Percentiles rank a stretch among this genome's conserved stretches.
phyloP scores from a whole-genome alignment of 371 early-diverging fungal genomes.

The Dichotomocladium elegans region DNA sequence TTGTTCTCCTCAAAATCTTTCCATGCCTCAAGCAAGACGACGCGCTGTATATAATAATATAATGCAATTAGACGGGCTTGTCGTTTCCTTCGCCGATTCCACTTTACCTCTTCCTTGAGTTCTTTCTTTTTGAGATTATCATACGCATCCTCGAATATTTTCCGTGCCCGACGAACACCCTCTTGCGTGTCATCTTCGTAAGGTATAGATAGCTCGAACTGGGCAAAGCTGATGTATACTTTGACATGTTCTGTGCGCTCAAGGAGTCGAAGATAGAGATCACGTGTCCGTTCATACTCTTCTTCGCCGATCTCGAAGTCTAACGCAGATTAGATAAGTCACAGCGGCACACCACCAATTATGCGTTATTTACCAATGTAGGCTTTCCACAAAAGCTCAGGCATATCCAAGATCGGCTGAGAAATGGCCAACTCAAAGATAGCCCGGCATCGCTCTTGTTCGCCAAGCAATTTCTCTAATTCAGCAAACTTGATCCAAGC shows the following conservation, averaged over 20 bases:
- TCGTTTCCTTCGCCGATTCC: background rate
- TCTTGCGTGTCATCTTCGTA: conserved; percentile 43
- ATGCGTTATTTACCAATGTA: conserved; percentile 60
- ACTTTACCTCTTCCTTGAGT: conserved; percentile 64
- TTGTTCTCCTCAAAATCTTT: conserved; percentile 80
- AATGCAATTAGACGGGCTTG: background rate
- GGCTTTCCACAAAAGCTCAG: conserved; percentile 96
- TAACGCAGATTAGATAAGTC: background rate
- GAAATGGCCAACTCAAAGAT: conserved; percentile 88
- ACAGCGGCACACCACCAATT: background rate
- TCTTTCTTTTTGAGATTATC: conserved; percentile 64
- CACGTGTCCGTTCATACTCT: conserved; percentile 76
- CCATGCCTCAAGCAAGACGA: conserved; percentile 90
- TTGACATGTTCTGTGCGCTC: conserved; percentile 91
- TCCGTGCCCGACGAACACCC: conserved; percentile 57
- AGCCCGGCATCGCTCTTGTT: conserved; percentile 82
- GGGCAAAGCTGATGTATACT: conserved; percentile 95
- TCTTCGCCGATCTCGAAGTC: conserved; percentile 88
- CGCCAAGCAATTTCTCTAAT: conserved; percentile 83
- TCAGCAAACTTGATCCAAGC: conserved; percentile 96
- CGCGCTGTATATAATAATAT: conserved; percentile 48
- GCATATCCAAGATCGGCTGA: conserved; percentile 90
- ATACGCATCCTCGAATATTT: conserved; percentile 74
- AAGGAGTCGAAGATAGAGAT: conserved; percentile 82
- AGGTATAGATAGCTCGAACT: conserved; percentile 75